Conservation (phyloP, 306 rosid genomes). For the Cicer cuneatum region DNA sequence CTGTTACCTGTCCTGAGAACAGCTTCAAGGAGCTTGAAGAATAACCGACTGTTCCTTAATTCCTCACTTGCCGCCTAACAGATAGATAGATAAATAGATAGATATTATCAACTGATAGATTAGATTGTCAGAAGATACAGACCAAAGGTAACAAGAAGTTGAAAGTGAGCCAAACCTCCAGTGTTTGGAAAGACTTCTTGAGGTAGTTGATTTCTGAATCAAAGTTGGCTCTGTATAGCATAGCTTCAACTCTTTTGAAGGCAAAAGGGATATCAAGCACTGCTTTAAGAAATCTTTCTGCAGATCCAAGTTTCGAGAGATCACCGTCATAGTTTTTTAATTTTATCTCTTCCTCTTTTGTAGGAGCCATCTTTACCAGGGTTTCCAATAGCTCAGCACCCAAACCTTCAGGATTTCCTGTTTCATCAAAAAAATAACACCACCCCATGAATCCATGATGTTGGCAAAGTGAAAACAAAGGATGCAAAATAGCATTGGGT, state of each 20-base stretch:
- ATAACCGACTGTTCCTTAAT: constrained; percentile 83
- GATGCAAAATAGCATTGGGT: neutral
- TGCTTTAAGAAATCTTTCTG: constrained; percentile 91
- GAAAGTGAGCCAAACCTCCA: constrained; percentile 65
- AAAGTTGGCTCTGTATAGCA: constrained; percentile 96
- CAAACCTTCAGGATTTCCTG: constrained; percentile 93
- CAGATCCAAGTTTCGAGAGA: constrained; percentile 84
- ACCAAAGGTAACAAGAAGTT: constrained; percentile 33
- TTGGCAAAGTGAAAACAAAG: constrained; percentile 21
- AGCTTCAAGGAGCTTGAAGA: constrained; percentile 96
- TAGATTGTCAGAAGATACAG: constrained; percentile 39
- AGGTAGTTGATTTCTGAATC: constrained; percentile 89
- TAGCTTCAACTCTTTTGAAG: constrained; percentile 94
- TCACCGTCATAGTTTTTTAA: constrained; percentile 78
- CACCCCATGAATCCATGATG: constrained; percentile 25
- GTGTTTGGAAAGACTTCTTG: constrained; percentile 85
- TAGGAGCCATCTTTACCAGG: constrained; percentile 98
- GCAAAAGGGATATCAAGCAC: constrained; percentile 92
- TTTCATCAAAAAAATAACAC: constrained; percentile 41
- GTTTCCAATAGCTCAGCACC: constrained; percentile 96
- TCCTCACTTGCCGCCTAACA: constrained; percentile 90
- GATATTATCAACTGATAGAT: constrained; percentile 30
- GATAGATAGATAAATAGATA: constrained; percentile 10
- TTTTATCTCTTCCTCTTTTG: constrained; percentile 97
- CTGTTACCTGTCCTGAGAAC: constrained; percentile 99